These are phyloP conservation scores for Ocimum tenuiflorum DNA, from an alignment of 257 asterid genomes.

Conservation along the genomic window DNA sequence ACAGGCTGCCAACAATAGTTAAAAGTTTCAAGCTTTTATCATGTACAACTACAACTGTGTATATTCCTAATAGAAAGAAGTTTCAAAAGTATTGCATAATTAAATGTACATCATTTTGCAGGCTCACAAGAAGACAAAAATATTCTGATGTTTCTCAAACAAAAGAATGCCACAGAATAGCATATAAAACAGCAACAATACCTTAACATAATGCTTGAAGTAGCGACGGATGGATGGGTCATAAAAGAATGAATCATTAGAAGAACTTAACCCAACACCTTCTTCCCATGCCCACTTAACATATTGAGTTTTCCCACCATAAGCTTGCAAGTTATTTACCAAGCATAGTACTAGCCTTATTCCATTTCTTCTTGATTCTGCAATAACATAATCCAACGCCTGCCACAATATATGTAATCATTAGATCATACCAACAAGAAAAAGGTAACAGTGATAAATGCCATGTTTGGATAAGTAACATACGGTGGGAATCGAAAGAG, in stretches of 20 bases:
- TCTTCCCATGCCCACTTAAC: slow-evolving; percentile 99
- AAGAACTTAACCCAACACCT: slow-evolving; percentile 85
- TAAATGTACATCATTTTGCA: background rate
- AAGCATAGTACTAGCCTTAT: slow-evolving; percentile 68
- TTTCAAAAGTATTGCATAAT: background rate
- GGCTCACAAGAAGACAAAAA: slow-evolving; percentile 10
- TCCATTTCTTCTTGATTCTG: slow-evolving; percentile 70
- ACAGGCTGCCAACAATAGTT: background rate
- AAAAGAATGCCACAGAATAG: background rate
- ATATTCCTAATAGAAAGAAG: slow-evolving; percentile 24
- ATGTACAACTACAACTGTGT: slow-evolving; percentile 1
- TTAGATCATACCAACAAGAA: slow-evolving; percentile 9
- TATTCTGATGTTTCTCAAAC: background rate
- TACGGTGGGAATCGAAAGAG: background rate
- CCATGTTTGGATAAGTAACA: background rate
- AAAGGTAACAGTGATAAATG: background rate
- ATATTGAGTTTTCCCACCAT: slow-evolving; percentile 92
- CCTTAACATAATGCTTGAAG: slow-evolving; percentile 86
- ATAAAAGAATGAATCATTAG: slow-evolving; percentile 93
- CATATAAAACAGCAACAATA: slow-evolving; percentile 26
- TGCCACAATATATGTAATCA: slow-evolving; percentile 21
- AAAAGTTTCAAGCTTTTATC: slow-evolving; percentile 16
- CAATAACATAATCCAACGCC: slow-evolving; percentile 94
- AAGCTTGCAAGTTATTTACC: slow-evolving; percentile 93
- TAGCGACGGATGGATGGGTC: slow-evolving; percentile 87